A percentile compares a stretch with the other conserved stretches of the same genome.
Evolutionary conservation across 306 rosid species (phyloP).

Genomic region (Begonia peltatifolia): DNA sequence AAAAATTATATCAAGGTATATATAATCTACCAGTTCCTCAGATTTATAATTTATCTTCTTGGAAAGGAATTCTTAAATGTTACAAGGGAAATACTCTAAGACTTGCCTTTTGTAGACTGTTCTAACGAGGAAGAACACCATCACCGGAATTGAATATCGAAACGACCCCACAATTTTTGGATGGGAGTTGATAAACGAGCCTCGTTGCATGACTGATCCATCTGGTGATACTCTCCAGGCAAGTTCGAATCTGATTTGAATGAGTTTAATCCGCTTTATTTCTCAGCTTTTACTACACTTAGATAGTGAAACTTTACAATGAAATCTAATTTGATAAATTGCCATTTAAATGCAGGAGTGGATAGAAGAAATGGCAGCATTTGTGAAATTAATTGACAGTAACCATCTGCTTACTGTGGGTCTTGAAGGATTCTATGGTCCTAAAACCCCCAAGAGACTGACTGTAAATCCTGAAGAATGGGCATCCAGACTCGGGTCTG

Average conservation of each 20-base stretch:
- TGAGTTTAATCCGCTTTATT: no score
- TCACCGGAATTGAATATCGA: conserved; percentile 74
- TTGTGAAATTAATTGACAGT: conserved; percentile 76
- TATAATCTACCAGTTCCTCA: background rate
- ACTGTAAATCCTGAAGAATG: conserved; percentile 77
- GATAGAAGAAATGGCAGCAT: conserved; percentile 92
- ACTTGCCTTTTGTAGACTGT: conserved; percentile 39
- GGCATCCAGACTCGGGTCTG: conserved; percentile 89
- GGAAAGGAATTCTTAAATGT: no score
- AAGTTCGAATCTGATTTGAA: conserved; percentile 11
- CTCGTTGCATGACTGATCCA: conserved; percentile 87
- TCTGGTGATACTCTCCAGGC: conserved; percentile 97
- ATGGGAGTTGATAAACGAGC: conserved; percentile 98
- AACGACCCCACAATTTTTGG: conserved; percentile 86
- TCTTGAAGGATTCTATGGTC: conserved; percentile 95
- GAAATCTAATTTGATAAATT: background rate
- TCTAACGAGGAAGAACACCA: conserved; percentile 70
- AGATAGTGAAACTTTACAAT: no score
- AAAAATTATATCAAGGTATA: conserved; percentile 70
- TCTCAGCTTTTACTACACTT: no score
- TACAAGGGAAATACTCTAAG: no score
- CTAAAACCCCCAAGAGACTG: conserved; percentile 48
- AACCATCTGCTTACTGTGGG: conserved; percentile 83
- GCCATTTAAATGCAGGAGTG: conserved; percentile 53
- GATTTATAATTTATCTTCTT: background rate